Base-by-base conservation (phyloP, 129 eudicot genomes). In the Mikania micrantha region DNA sequence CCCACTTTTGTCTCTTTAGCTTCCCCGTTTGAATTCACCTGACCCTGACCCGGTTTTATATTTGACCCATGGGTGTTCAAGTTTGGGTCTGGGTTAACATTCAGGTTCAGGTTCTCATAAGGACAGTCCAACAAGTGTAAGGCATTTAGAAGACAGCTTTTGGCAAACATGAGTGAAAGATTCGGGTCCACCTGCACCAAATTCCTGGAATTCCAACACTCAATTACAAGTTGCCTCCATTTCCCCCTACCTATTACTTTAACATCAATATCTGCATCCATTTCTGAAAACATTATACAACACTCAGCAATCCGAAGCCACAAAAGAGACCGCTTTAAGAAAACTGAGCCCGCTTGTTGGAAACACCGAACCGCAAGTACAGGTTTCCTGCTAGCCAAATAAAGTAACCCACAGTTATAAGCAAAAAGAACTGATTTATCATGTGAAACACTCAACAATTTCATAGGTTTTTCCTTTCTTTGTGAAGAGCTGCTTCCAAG, bases 221-320 rank as follows among this genome's bases (percentile, higher is more conserved):
- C 80, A 31, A 88, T 3, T 53, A 72, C 83, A 52, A 93, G 92
- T 13, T 84, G 84, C 73, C 96, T 80, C 96, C 96, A 93, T 77
- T 84, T 88, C 27, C 98, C 98, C 64, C 81, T 76, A 25, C 96
- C 96, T 60, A 88, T 32, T 52, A 93, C 81, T 54, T 75, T 76
- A 32, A 86, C 88, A n/a, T 61, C 64, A 36, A 88, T 56, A 59
- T 84, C 91, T 15, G 80, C 65, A 62, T 67, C 63, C 80, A 82
- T 82, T 53, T 84, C 92, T 32, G 80, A 74, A 20, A 82, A 92
- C 92, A 93, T 82, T 31, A 93, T 54, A 73, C 95, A 88, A 64
- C 98, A 93, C 63, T 93, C 98, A 7, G 96, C 96, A 24, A 88
- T 73, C 11, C 98, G 78, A 61, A 93, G 86, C 98, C 98, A 93